These are phyloP conservation scores for Arachnomyces sp. DNA, from an alignment of 2,329 filamentous ascomycete genomes.

Conservation along the genomic window DNA sequence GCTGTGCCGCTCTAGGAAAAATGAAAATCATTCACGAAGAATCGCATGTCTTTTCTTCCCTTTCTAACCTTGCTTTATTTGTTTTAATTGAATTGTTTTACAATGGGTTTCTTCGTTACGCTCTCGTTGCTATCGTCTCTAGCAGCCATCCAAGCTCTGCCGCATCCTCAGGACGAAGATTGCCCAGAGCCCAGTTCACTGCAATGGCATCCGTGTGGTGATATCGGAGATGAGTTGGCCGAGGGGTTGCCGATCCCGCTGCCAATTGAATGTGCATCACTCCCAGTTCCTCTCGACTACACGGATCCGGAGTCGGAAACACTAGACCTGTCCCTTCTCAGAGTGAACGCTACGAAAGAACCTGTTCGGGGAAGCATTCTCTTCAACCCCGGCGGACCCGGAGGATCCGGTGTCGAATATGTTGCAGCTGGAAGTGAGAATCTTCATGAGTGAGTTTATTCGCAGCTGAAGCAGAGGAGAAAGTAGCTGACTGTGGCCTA, in stretches of 20 bases:
- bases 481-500: background rate
- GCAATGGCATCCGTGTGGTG: conserved; percentile 3
- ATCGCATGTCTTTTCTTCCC: too few relatives aligned
- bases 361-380: conserved; percentile 24
- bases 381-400: conserved; percentile 25
- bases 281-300: conserved; percentile 28
- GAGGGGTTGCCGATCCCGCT: background rate
- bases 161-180: too few relatives aligned
- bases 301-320: conserved; percentile 13
- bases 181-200: too few relatives aligned
- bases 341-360: conserved; percentile 19
- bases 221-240: background rate
- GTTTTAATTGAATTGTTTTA: too few relatives aligned
- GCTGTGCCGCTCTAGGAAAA: too few relatives aligned
- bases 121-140: too few relatives aligned
- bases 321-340: conserved; percentile 21
- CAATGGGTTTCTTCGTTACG: too few relatives aligned
- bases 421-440: background rate
- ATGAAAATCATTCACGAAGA: too few relatives aligned
- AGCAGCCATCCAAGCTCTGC: too few relatives aligned
- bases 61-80: too few relatives aligned
- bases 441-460: background rate
- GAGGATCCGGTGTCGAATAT: conserved; percentile 11
- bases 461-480: background rate
- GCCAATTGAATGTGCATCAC: conserved; percentile 19